A percentile compares a stretch with the other conserved stretches of the same genome.
These are phyloP conservation scores for Dillenia suffruticosa DNA, from an alignment of 164 flowering plant genomes.

Conservation along the genomic window DNA sequence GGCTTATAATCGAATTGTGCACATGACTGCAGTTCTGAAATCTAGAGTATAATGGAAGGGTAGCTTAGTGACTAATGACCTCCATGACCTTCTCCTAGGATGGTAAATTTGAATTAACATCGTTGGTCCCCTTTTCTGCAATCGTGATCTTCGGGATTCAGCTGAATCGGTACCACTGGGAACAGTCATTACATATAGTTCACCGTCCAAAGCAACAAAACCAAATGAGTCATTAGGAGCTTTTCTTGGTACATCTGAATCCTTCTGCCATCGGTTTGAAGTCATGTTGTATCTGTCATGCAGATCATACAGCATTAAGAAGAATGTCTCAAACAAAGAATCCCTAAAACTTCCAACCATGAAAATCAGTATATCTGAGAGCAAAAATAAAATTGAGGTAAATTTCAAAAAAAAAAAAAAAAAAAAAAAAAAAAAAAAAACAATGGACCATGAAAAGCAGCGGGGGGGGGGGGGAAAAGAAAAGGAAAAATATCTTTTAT, in stretches of 20 bases:
- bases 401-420: neutral
- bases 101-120: conserved; percentile 63
- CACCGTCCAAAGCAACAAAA: conserved; percentile 57
- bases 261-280: conserved; percentile 63
- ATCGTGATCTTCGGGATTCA: conserved; percentile 37
- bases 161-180: conserved; percentile 23
- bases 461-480: too few relatives aligned
- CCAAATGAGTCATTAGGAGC: conserved; percentile 39
- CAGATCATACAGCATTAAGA: neutral
- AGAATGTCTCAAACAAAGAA: neutral
- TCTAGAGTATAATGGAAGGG: conserved; percentile 47
- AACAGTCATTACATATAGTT: conserved; percentile 51
- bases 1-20: conserved; percentile 42
- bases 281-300: conserved; percentile 54
- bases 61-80: conserved; percentile 47
- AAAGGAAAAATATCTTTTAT: too few relatives aligned
- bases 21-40: conserved; percentile 62
- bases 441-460: neutral
- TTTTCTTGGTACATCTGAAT: conserved; percentile 59
- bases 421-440: neutral
- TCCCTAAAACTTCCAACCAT: too few relatives aligned
- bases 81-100: conserved; percentile 67
- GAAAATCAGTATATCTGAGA: too few relatives aligned
- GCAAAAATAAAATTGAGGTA: neutral
- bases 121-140: conserved; percentile 32